These are phyloP conservation scores for Fusarium sp. DNA, from an alignment of 2,329 filamentous ascomycete genomes.

Conservation along the genomic window DNA sequence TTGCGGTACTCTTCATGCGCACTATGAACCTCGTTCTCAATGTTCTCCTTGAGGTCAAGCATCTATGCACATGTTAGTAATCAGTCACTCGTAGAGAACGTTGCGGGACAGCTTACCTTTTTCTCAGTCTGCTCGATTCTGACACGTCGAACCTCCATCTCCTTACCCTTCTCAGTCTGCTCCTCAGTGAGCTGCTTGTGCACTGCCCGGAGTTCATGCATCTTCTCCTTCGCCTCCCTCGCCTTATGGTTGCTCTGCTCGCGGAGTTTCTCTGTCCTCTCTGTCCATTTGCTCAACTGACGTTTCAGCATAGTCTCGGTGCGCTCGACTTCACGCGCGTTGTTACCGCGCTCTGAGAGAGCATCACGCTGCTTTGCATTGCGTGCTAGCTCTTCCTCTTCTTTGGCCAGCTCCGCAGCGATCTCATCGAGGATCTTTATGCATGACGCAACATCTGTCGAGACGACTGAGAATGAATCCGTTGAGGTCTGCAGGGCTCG, in stretches of 20 bases:
- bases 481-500: conserved; percentile 90
- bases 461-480: conserved; percentile 87
- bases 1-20: conserved; percentile 96
- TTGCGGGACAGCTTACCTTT: conserved; percentile 70
- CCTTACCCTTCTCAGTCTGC: conserved; percentile 84
- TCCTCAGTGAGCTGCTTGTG: conserved; percentile 87
- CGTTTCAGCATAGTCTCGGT: conserved; percentile 85
- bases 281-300: conserved; percentile 86
- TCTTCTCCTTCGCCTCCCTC: conserved; percentile 81
- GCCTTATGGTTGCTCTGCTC: conserved; percentile 85
- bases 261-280: conserved; percentile 85
- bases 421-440: conserved; percentile 92
- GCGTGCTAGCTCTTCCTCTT: conserved; percentile 87
- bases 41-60: conserved; percentile 96
- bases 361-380: conserved; percentile 87
- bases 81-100: neutral
- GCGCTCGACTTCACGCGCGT: conserved; percentile 90
- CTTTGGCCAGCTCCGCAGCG: conserved; percentile 82
- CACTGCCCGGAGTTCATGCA: conserved; percentile 86
- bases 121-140: conserved; percentile 98
- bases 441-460: conserved; percentile 85
- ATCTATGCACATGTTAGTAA: conserved; percentile 69
- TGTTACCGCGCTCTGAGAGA: conserved; percentile 87
- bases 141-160: conserved; percentile 92
- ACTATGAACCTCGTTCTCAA: conserved; percentile 90